Conservation (phyloP, 768 basidiomycete species). For the Hygrophoropsis aurantiaca region DNA sequence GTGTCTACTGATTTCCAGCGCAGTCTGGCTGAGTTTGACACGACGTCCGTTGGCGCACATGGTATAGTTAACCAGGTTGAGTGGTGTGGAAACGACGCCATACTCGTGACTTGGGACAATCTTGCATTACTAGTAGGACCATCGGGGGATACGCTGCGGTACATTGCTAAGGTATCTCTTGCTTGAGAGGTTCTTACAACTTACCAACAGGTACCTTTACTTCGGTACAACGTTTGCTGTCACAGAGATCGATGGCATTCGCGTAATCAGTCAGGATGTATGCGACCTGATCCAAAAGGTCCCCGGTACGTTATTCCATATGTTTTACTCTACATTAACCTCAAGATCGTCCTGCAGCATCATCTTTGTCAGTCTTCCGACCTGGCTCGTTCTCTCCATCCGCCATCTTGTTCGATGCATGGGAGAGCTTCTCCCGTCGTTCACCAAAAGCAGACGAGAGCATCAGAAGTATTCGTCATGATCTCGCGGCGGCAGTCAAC, state of each 20-base stretch:
- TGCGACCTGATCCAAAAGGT: slow-evolving; percentile 95
- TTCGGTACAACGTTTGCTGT: slow-evolving; percentile 72
- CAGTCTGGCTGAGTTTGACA: slow-evolving; percentile 85
- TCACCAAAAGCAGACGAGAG: slow-evolving; percentile 93
- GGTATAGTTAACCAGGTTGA: slow-evolving; percentile 70
- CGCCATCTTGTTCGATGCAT: slow-evolving; percentile 90
- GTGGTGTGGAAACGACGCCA: slow-evolving; percentile 97
- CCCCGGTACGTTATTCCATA: slow-evolving; percentile 54
- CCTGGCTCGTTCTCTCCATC: slow-evolving; percentile 92
- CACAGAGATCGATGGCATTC: slow-evolving; percentile 87
- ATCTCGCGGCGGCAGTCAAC: slow-evolving; percentile 83
- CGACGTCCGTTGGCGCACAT: slow-evolving; percentile 53
- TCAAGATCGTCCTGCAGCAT: slow-evolving; percentile 44
- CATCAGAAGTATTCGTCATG: slow-evolving; percentile 83
- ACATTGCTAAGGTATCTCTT: slow-evolving; percentile 26
- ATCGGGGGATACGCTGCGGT: slow-evolving; percentile 84
- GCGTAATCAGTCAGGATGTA: slow-evolving; percentile 75
- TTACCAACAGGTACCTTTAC: slow-evolving; percentile 70
- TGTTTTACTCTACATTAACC: background rate
- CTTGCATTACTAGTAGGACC: slow-evolving; percentile 88
- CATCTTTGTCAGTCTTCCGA: slow-evolving; percentile 79
- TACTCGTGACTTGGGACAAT: slow-evolving; percentile 80
- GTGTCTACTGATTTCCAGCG: slow-evolving; percentile 94
- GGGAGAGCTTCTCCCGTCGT: slow-evolving; percentile 80
- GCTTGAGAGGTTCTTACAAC: slow-evolving; percentile 9